These are phyloP conservation scores for Vitis amurensis DNA, from an alignment of 164 flowering plant species.

Conservation along the genomic window DNA sequence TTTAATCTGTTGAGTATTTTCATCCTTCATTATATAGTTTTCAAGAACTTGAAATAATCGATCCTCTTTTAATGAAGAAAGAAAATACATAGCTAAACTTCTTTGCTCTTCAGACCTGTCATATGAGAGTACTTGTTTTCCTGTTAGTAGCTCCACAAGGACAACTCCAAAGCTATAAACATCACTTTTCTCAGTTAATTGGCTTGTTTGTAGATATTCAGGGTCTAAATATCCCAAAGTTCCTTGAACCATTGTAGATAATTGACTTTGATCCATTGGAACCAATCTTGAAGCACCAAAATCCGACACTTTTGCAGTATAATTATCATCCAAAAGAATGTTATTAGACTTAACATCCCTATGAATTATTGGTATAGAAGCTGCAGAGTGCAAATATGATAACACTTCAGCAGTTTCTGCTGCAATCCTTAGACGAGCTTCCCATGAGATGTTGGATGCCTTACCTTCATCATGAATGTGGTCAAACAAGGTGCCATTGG, in stretches of 20 bases:
- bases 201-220: conserved; percentile 7
- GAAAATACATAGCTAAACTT: neutral
- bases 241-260: conserved; percentile 19
- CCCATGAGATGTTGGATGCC: conserved; percentile 3
- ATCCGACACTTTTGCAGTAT: conserved; percentile 16
- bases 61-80: neutral
- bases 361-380: conserved; percentile 13
- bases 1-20: too few relatives aligned
- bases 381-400: conserved; percentile 10
- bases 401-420: conserved; percentile 17
- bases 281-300: conserved; percentile 19
- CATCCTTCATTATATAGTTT: neutral
- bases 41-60: neutral
- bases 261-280: conserved; percentile 9
- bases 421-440: conserved; percentile 14
- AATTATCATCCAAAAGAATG: conserved; percentile 17
- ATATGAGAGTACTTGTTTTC: neutral
- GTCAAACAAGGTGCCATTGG: conserved; percentile 14
- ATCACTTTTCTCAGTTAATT: conserved; percentile 10
- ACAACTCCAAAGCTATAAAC: neutral
- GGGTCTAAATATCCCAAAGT: conserved; percentile 19
- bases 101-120: neutral
- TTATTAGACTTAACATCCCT: conserved; percentile 16
- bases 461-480: conserved; percentile 5
- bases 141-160: neutral